Base-by-base conservation (phyloP, 306 rosid species). In the Elaeagnus macrophylla region DNA sequence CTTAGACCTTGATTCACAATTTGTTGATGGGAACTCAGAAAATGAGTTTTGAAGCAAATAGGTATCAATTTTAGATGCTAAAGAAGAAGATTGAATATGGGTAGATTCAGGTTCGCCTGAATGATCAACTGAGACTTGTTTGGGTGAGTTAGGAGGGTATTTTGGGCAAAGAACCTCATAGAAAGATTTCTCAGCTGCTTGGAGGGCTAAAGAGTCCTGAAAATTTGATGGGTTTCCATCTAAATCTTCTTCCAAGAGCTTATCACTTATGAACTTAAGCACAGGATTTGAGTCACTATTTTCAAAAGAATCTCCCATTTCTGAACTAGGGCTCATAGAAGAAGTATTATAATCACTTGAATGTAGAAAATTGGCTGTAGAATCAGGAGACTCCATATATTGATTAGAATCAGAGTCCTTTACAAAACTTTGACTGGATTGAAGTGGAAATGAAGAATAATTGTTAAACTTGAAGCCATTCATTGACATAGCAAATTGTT, bases 231-330 rank as follows among this genome's bases (percentile, higher is more conserved):
- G 49, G 39, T 51, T 58, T 42, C 56, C 37, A 47, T 71, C 71
- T 48, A 65, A 13, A 12, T 71, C 71, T 46, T 71, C 76, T 41
- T 71, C 76, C 46, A 71, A 39, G 18, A 71, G 76, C 56, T 59
- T 59, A 57, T 71, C 71, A 45, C 44, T 48, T 10, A 71, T 59
- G 58, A 51, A 65, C 71, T 71, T 71, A 12, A 70, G 61, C 39
- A 48, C 35, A 7, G 45, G 39, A 8, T 45, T 61, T 25, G 32
- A 57, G 9, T 72, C 81, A 1, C 37, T 62, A 10, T 5, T 1
- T 5, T 66, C 81, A 1, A 49, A 0, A 50, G 59, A 10, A 55
- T 72, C 79, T 51, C 37, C 82, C 56, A 25, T 5, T 25, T 52
- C 69, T n/a, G 79, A 74, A 75, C 66, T 59, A 12, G 57, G 18